Evolutionary conservation across 2,329 filamentous ascomycete species (phyloP), one percentile per base, ranked within the genome.

Genomic region (Microascus cirrosus): DNA sequence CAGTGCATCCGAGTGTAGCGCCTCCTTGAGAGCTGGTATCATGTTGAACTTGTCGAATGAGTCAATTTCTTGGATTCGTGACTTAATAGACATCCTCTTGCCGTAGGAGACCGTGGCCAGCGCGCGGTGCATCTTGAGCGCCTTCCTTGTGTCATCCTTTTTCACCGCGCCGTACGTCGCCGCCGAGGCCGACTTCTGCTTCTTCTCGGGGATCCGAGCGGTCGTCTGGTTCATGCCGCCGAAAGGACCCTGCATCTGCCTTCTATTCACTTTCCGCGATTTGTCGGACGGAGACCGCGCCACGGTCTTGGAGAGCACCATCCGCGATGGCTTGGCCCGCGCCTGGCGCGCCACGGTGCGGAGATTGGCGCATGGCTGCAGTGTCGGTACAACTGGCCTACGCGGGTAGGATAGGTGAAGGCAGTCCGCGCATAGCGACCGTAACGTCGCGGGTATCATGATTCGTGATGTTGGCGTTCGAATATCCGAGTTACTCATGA

Each of bases 41-140:
- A 99, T 76, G 50, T 85, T 77, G 65, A 99, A 90, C 63, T 90
- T 80, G 58, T 90, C 84, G 69, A 99, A 99, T 20, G 82, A 84
- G 42, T 90, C 87, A 59, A 91, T 77, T 55, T 86, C 78, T 54
- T 81, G 76, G 74, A 84, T 90, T 57, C 71, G 72, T 5, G 75
- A 72, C 68, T 81, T 81, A 60, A 81, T 71, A 5, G 66, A 69
- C 58, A 72, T 71, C 58, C 84, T 79, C 63, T 83, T 81, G 42
- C 82, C 82, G 68, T 96, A 96, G 0, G 90, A 83, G 4, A 97
- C 78, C 2, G 85, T 82, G 2, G 89, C 77, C 62, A 97, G 75
- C 1, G 88, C 79, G 56, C 85, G 84, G 69, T 96, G 93, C 93
- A 97, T 97, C 74, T 95, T 96, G 70, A 97, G 77, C 4, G 93